Conservation (phyloP, 1,284 basidiomycete species). For the Sporisorium iseilematis-ciliati region DNA sequence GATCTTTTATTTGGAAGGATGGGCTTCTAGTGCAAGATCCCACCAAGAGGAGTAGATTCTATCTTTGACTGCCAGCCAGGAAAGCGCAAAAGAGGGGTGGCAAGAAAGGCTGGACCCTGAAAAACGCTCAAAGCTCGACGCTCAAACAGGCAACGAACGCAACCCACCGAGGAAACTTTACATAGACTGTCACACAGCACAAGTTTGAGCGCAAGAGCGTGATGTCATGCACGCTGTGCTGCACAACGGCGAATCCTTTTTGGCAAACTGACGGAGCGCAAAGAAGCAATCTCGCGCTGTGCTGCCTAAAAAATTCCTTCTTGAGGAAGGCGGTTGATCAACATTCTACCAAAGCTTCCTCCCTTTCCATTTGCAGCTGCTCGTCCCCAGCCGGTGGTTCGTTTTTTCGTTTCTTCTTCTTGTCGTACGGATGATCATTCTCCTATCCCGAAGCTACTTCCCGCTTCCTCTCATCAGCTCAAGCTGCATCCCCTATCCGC, state of each 20-base stretch:
- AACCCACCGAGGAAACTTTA: background rate
- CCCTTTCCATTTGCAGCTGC: constrained; percentile 25
- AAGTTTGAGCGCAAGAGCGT: constrained; percentile 7
- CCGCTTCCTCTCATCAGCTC: background rate
- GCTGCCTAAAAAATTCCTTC: constrained; percentile 19
- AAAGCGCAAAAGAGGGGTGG: constrained; percentile 1
- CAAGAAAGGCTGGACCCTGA: constrained; percentile 31
- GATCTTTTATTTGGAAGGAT: constrained; percentile 18
- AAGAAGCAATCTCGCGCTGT: constrained; percentile 3
- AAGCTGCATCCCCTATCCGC: background rate
- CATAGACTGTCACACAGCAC: constrained; percentile 24
- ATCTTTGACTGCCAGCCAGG: constrained; percentile 9
- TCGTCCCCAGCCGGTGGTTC: background rate
- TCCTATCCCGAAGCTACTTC: background rate
- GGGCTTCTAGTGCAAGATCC: background rate
- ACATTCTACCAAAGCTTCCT: constrained; percentile 26
- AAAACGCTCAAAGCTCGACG: background rate
- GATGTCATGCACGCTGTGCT: constrained; percentile 37
- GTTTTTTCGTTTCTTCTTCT: background rate
- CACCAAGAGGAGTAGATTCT: constrained; percentile 34
- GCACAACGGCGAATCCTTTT: background rate
- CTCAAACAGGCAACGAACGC: constrained; percentile 34
- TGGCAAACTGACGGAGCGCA: background rate
- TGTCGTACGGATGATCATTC: background rate
- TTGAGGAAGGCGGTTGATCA: constrained; percentile 23